Conservation (phyloP, 2,329 filamentous ascomycete genomes). For the Clonostachys byssicola region DNA sequence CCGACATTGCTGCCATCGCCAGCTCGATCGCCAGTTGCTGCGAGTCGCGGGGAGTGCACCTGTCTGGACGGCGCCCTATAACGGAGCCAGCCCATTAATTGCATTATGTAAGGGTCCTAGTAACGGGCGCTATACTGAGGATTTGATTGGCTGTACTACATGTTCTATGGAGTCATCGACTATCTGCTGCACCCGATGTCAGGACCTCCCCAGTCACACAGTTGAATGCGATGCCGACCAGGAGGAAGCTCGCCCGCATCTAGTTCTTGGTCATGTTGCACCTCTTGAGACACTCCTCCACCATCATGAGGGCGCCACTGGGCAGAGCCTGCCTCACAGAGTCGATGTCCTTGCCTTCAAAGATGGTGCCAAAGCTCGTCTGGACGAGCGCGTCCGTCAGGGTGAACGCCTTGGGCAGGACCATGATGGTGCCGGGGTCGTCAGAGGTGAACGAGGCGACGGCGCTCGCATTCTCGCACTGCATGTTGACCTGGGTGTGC, state of each 20-base stretch:
- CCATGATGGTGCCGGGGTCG: constrained; percentile 38
- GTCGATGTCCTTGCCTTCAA: constrained; percentile 35
- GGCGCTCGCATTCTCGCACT: constrained; percentile 39
- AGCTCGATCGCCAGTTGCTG: too few relatives aligned
- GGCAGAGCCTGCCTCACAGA: constrained; percentile 23
- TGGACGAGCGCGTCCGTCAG: constrained; percentile 32
- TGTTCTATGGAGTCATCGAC: too few relatives aligned
- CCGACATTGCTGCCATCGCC: background rate
- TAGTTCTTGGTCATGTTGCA: background rate
- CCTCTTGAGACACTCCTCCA: background rate
- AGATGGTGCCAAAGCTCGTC: constrained; percentile 32
- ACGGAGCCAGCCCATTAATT: too few relatives aligned
- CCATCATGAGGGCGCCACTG: background rate
- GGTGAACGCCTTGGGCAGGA: constrained; percentile 39
- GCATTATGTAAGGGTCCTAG: too few relatives aligned
- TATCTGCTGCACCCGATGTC: too few relatives aligned
- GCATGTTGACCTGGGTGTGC: constrained; percentile 48
- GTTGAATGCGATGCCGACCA: too few relatives aligned
- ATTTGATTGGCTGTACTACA: too few relatives aligned
- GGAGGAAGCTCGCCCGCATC: background rate
- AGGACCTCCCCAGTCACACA: too few relatives aligned
- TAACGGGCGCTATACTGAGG: too few relatives aligned
- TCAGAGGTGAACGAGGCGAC: constrained; percentile 39
- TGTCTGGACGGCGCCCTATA: too few relatives aligned
- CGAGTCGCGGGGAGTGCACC: too few relatives aligned